Base-by-base conservation (phyloP, 768 basidiomycete genomes). In the Sarcodon aspratus region DNA sequence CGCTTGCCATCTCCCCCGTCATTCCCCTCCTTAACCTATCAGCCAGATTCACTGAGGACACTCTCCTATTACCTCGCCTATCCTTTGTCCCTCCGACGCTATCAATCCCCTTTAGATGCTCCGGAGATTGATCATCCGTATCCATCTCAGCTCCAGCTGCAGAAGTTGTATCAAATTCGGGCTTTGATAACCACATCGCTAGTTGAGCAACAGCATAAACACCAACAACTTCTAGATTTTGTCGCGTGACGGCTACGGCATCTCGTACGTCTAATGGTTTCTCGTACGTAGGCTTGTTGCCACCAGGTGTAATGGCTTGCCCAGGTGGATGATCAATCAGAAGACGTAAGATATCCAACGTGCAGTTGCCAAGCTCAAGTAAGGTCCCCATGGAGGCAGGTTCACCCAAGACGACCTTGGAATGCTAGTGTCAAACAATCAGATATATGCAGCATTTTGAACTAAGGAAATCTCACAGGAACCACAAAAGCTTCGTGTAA, bases 361-460 rank as follows among this genome's bases (percentile, higher is more conserved):
- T 80, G 51, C 79, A 80, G 49, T 84, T 87, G 1, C 80, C 86
- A 4, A 93, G 66, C 64, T 94, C 91, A n/a, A 92, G 73, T 7
- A 95, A 65, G 0, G 92, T 93, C 13, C 92, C 91, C 47, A 92
- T 65, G 0, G 91, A 92, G 0, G 90, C 79, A 7, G 85, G 81
- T 55, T 93, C 91, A 11, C 81, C 79, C 0, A 85, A 71, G 2
- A 90, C 82, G 5, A 91, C 82, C 57, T 90, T 93, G 4, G 87
- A 84, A 59, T 88, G 86, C 91, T 95, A 50, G 15, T 2, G 33
- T 50, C 51, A 33, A 42, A 44, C 27, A 47, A 18, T 49, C 27
- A 13, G 37, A 3, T 49, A 36, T 44, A 0, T 50, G 6, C 31
- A n/a, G 21, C 13, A 27, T 12, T 1, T 5, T 7, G 17, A 46